Conservation (phyloP, 352 stramenopile species). For the Phytophthora capsici region DNA sequence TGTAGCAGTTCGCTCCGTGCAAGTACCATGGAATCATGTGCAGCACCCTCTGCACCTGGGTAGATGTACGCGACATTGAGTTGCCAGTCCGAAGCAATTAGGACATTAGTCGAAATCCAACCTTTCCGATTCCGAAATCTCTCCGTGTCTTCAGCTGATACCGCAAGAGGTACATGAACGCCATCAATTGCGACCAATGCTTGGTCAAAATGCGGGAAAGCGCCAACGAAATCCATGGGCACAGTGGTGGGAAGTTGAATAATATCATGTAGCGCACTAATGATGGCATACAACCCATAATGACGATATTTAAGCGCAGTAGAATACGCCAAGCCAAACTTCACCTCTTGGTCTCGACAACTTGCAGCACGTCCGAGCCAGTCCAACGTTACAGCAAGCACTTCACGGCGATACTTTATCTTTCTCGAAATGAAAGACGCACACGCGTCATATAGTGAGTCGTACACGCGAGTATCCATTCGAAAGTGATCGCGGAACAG, state of each 20-base stretch:
- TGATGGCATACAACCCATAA: slow-evolving; percentile 1
- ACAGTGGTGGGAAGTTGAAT: not conserved
- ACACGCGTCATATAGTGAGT: not conserved
- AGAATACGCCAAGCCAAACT: slow-evolving; percentile 1
- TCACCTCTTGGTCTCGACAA: slow-evolving; percentile 8
- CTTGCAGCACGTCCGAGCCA: not conserved
- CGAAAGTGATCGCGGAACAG: no score
- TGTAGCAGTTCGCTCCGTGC: slow-evolving; percentile 1
- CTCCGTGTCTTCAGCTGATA: not conserved
- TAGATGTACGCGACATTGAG: no score
- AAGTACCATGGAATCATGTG: slow-evolving; percentile 14
- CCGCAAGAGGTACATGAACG: slow-evolving; percentile 1
- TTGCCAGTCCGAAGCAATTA: no score
- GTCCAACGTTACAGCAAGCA: not conserved
- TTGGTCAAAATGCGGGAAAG: slow-evolving; percentile 9
- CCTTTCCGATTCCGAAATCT: not conserved
- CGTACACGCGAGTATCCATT: no score
- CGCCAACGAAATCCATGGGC: not conserved
- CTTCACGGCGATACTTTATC: not conserved
- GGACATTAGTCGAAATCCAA: no score
- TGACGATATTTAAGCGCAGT: slow-evolving; percentile 7
- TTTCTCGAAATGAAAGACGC: not conserved
- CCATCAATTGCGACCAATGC: slow-evolving; percentile 12
- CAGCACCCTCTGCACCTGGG: slow-evolving; percentile 3
- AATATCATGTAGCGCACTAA: not conserved